Percentiles rank a stretch among this genome's conserved stretches.
Evolutionary conservation across 2,329 filamentous ascomycete species (phyloP).

Genomic region (Fulvia fulva): DNA sequence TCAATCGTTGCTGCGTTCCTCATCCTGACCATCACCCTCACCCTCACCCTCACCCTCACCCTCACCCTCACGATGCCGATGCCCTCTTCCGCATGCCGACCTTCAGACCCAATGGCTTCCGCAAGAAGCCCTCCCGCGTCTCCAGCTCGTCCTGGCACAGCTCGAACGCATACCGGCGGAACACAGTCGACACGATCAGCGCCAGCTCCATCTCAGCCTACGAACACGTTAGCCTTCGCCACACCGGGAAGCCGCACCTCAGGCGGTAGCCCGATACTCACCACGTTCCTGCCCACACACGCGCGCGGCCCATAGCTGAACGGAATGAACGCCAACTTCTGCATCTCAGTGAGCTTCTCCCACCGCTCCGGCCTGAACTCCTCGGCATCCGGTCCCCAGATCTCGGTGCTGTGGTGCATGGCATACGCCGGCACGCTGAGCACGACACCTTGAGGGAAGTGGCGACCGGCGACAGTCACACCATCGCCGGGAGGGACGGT

Average conservation of each 20-base stretch:
- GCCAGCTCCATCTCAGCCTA: constrained; percentile 40
- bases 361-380: constrained; percentile 39
- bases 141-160: constrained; percentile 33
- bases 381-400: constrained; percentile 41
- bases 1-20: background rate
- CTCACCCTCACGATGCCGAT: constrained; percentile 3
- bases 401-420: constrained; percentile 39
- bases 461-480: constrained; percentile 60
- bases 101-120: constrained; percentile 32
- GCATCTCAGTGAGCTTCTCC: constrained; percentile 37
- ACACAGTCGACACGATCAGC: constrained; percentile 37
- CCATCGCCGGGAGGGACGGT: constrained; percentile 63
- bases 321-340: constrained; percentile 39
- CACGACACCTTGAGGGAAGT: constrained; percentile 56
- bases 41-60: background rate
- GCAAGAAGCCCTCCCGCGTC: constrained; percentile 34
- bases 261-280: constrained; percentile 6
- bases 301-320: constrained; percentile 42
- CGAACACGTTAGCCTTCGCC: constrained; percentile 2
- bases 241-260: background rate
- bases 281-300: constrained; percentile 42
- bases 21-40: background rate
- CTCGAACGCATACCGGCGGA: constrained; percentile 35
- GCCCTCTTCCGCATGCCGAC: constrained; percentile 25
- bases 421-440: constrained; percentile 41